phyloP scores from a whole-genome alignment of 257 asterid genomes.

The Fraxinus cuspidata region DNA sequence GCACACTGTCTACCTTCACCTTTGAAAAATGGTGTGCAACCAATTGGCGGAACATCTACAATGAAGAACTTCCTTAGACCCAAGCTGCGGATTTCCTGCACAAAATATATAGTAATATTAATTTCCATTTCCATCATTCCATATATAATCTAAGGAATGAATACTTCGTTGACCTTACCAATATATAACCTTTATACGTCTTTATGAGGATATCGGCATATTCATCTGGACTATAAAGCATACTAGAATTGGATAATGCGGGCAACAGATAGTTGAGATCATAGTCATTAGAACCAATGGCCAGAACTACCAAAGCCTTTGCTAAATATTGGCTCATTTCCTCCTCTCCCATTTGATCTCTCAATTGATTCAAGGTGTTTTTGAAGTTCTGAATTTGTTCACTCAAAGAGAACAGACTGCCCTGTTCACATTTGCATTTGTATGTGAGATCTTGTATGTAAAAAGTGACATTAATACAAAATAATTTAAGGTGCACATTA shows the following conservation, averaged over 20 bases:
- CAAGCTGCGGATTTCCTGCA: constrained; percentile 18
- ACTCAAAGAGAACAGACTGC: constrained; percentile 9
- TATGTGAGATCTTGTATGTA: background rate
- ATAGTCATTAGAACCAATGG: constrained; percentile 24
- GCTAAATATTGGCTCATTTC: constrained; percentile 25
- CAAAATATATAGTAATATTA: no score
- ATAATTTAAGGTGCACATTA: background rate
- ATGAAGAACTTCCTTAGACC: constrained; percentile 27
- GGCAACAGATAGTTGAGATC: constrained; percentile 12
- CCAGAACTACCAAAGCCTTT: constrained; percentile 8
- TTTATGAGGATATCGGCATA: constrained; percentile 27
- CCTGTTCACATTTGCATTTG: constrained; percentile 1
- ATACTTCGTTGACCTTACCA: background rate
- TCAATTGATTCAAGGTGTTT: constrained; percentile 16
- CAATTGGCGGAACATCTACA: constrained; percentile 4
- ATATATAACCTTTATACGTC: background rate
- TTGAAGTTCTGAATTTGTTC: constrained; percentile 27
- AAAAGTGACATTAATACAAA: background rate
- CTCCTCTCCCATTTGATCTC: constrained; percentile 15
- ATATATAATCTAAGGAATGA: no score
- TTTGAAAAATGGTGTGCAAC: background rate
- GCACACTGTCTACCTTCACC: constrained; percentile 12
- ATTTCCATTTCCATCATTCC: no score
- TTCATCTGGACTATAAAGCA: background rate
- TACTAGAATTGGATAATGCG: background rate